Evolutionary conservation across 768 basidiomycete species (phyloP), one percentile per base, ranked within the genome.

Genomic region (Panellus pusillus): DNA sequence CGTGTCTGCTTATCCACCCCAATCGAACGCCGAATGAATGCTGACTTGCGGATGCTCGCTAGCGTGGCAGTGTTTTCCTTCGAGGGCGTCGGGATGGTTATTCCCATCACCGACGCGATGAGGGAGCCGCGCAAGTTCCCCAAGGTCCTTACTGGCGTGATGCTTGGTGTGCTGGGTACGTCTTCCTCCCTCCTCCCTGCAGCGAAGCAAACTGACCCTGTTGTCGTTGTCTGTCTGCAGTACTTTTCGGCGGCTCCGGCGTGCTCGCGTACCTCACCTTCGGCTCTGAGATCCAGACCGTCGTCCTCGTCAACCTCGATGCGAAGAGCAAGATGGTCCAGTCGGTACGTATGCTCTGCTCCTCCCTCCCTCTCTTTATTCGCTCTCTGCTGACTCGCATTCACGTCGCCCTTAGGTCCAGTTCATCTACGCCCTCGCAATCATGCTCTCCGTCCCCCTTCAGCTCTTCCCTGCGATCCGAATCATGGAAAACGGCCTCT

Each of bases 11-110:
- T 41, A 7, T 39, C 15, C 27, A 24, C 24, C 24, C 24, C 24
- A 24, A 24, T 24, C 24, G 24, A 24, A 24, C 24, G 24, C 24
- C 2, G 24, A 24, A 24, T 24, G 24, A 24, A 24, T 24, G 14
- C n/a, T 32, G 44, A 52, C 20, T 4, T 43, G 43, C 57, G 51
- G 14, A 24, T 15, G 35, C 39, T 57, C 37, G 44, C 24, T 56
- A 93, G 94, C 8, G 98, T 97, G 19, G 96, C 97, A 3, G 96
- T 98, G 28, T 98, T 98, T 70, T 93, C 97, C 1, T 99, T 98
- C 63, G 96, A 99, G 70, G 96, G 96, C 9, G 93, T 99, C 61
- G 97, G 96, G 44, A 74, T 98, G 71, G 87, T 99, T 58, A 91
- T 99, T 57, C 97, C 97, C 17, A 97, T 99, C 64, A 93, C 92